phyloP scores from a whole-genome alignment of 169 alveolate genomes.

The Plasmodium relictum region DNA sequence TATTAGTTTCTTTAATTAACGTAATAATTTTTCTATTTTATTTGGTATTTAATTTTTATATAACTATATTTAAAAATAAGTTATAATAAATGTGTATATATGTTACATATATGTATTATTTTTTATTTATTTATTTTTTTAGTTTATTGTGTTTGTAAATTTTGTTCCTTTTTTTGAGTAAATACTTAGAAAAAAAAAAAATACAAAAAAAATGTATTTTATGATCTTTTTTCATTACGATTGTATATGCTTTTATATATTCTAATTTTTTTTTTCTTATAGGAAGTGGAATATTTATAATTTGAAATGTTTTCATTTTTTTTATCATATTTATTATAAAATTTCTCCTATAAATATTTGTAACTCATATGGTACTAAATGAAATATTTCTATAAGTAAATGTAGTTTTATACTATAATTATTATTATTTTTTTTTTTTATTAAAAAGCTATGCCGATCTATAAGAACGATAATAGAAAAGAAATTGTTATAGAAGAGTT shows the following conservation, averaged over 20 bases:
- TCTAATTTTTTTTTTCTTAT: background rate
- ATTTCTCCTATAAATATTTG: conserved; percentile 52
- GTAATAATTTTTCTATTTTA: conserved; percentile 36
- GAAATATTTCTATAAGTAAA: background rate
- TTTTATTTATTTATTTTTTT: conserved; percentile 14
- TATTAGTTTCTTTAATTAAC: conserved; percentile 22
- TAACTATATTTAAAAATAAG: background rate
- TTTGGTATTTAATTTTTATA: conserved; percentile 12
- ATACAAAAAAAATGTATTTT: background rate
- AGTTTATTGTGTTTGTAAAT: conserved; percentile 54
- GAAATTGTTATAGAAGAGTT: conserved; percentile 61
- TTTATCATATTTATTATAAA: conserved; percentile 30
- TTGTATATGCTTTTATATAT: background rate
- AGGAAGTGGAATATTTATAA: conserved; percentile 59
- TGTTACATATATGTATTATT: conserved; percentile 1
- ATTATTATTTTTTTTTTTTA: background rate
- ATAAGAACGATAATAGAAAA: conserved; percentile 9
- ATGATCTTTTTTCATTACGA: background rate
- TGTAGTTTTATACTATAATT: background rate
- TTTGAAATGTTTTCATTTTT: conserved; percentile 27
- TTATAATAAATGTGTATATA: background rate
- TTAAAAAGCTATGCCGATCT: conserved; percentile 56
- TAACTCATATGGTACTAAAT: conserved; percentile 62
- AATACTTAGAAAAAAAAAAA: conserved; percentile 7
- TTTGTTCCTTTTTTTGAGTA: conserved; percentile 73